phyloP scores from a whole-genome alignment of 2,329 filamentous ascomycete species.

The Fusarium musae region DNA sequence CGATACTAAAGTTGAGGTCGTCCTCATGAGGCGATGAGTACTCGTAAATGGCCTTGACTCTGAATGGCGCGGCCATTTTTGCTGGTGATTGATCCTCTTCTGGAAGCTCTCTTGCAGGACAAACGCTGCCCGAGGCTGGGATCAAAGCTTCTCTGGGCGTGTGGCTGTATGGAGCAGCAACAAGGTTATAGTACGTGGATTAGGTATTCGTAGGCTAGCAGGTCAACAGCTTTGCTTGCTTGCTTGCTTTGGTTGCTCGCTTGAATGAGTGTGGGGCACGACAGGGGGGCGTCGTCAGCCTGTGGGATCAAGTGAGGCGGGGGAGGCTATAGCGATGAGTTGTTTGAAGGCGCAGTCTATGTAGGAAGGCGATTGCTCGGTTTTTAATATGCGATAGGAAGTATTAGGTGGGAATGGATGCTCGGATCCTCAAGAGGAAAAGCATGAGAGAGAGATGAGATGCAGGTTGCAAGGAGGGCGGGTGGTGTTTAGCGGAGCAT shows the following conservation, averaged over 20 bases:
- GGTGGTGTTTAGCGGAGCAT: slow-evolving; percentile 47
- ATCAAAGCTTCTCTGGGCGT: slow-evolving; percentile 42
- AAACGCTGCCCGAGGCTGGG: slow-evolving; percentile 45
- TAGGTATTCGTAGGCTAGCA: slow-evolving; percentile 23
- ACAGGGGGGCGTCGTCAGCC: slow-evolving; percentile 48
- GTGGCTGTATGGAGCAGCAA: slow-evolving; percentile 41
- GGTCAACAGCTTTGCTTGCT: slow-evolving; percentile 38
- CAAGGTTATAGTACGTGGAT: slow-evolving; percentile 31
- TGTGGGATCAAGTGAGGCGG: slow-evolving; percentile 42
- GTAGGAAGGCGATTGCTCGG: slow-evolving; percentile 38
- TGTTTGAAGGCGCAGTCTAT: slow-evolving; percentile 24
- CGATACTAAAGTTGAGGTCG: slow-evolving; percentile 86
- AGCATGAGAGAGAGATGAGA: slow-evolving; percentile 36
- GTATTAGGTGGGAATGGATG: slow-evolving; percentile 22
- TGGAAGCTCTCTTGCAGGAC: slow-evolving; percentile 44
- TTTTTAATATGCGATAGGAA: slow-evolving; percentile 10
- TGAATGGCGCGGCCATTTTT: slow-evolving; percentile 80
- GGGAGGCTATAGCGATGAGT: slow-evolving; percentile 26
- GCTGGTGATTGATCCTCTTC: slow-evolving; percentile 50
- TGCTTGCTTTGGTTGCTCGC: slow-evolving; percentile 28
- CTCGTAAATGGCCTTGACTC: slow-evolving; percentile 95
- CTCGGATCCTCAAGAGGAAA: slow-evolving; percentile 18
- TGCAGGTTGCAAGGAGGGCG: slow-evolving; percentile 43
- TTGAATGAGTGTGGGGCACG: slow-evolving; percentile 45
- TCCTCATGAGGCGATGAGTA: slow-evolving; percentile 94